Percentiles rank a stretch among this genome's conserved stretches.
Evolutionary conservation across 2,329 filamentous ascomycete species (phyloP).

Genomic region (Aspergillus candidus): DNA sequence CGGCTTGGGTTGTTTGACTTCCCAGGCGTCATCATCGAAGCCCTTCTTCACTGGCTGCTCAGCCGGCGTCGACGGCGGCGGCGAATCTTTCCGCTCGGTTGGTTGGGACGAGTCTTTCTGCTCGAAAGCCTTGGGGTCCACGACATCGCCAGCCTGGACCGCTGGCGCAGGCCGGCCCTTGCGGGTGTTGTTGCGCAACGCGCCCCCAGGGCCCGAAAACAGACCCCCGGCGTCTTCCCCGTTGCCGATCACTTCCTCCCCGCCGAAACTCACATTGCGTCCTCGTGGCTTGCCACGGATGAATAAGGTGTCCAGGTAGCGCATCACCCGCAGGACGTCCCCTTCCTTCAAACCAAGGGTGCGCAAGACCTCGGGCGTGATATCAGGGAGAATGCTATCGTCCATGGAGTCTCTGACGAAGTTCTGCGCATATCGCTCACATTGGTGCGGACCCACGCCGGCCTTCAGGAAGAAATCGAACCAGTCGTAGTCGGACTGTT

Average conservation of each 20-base stretch:
- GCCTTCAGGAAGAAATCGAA: constrained; percentile 96
- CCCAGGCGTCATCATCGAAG: constrained; percentile 97
- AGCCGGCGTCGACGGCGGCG: constrained; percentile 44
- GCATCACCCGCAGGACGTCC: constrained; percentile 94
- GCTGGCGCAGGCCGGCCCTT: constrained; percentile 83
- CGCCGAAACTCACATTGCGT: constrained; percentile 49
- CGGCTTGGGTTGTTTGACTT: constrained; percentile 75
- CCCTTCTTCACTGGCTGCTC: constrained; percentile 52
- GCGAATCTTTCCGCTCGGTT: constrained; percentile 40
- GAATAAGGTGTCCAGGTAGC: constrained; percentile 74
- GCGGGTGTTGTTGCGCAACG: constrained; percentile 86
- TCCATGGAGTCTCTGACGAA: constrained; percentile 94
- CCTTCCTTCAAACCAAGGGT: constrained; percentile 92
- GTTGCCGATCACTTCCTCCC: constrained; percentile 48
- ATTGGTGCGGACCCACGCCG: constrained; percentile 85
- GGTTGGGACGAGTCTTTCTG: constrained; percentile 50
- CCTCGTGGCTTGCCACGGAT: constrained; percentile 56
- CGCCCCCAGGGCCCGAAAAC: constrained; percentile 89
- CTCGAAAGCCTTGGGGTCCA: constrained; percentile 81
- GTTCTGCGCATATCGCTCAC: constrained; percentile 86
- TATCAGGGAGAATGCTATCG: constrained; percentile 83
- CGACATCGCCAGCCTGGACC: constrained; percentile 76
- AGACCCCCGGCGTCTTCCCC: constrained; percentile 63
- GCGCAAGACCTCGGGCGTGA: constrained; percentile 73
- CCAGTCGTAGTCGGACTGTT: constrained; percentile 75